A percentile compares a stretch with the other conserved stretches of the same genome.
Conservation (phyloP, 257 asterid genomes). For the Plantago elongata region DNA sequence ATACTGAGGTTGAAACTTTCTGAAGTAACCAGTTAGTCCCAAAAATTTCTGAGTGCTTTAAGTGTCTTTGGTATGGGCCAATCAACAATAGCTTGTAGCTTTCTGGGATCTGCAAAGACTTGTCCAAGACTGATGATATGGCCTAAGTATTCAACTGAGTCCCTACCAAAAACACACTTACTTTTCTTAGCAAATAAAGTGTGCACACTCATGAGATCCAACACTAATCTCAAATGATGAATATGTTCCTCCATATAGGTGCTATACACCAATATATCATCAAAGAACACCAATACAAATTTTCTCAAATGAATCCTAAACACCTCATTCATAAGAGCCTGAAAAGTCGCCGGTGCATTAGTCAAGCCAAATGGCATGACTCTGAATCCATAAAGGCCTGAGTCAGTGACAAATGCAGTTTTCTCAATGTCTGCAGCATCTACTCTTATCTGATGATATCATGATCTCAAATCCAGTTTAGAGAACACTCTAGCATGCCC, state of each 20-base stretch:
- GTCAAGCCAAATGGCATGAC: neutral
- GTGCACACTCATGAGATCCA: neutral
- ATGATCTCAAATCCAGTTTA: neutral
- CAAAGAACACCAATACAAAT: slow-evolving; percentile 2
- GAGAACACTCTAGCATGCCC: neutral
- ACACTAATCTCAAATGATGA: neutral
- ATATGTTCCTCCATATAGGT: neutral
- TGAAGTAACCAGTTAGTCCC: too few species aligned
- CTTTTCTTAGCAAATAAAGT: too few species aligned
- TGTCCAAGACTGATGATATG: too few species aligned
- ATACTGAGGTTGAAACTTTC: too few species aligned
- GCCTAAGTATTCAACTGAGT: too few species aligned
- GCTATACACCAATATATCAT: slow-evolving; percentile 6
- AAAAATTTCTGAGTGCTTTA: too few species aligned
- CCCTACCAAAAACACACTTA: too few species aligned
- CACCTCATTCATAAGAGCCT: neutral
- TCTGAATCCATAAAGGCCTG: neutral
- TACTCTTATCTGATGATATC: slow-evolving; percentile 12
- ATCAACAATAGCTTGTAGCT: too few species aligned
- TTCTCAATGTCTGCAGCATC: neutral
- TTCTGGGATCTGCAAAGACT: too few species aligned
- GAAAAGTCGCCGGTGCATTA: slow-evolving; percentile 5
- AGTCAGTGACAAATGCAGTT: neutral
- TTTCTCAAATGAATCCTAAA: neutral
- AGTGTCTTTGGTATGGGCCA: too few species aligned